Percentiles rank a stretch among this genome's conserved stretches.
phyloP scores from a whole-genome alignment of 176 grass and related monocot genomes.

The Carex littledalei region DNA sequence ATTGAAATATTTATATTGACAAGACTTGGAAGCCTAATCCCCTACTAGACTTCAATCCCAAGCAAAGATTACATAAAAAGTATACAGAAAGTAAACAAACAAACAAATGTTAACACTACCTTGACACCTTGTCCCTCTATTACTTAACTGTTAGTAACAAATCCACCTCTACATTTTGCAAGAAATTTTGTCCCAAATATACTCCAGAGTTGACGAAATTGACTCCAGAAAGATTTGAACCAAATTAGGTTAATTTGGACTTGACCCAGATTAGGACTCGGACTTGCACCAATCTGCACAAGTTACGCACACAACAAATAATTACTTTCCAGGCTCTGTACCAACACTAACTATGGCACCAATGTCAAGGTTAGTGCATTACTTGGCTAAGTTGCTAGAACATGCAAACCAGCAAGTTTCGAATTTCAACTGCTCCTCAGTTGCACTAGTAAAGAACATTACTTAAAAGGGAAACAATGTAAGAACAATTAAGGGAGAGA shows the following conservation, averaged over 20 bases:
- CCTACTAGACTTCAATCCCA: background rate
- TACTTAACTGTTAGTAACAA: background rate
- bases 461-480: background rate
- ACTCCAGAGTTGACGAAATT: slow-evolving; percentile 8
- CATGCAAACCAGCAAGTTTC: background rate
- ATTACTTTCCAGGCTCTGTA: slow-evolving; percentile 1
- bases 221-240: slow-evolving; percentile 17
- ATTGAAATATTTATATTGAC: background rate
- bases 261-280: background rate
- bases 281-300: slow-evolving; percentile 16
- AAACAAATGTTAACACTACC: background rate
- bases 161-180: background rate
- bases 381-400: background rate
- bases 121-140: background rate
- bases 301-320: slow-evolving; percentile 12
- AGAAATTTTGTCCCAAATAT: background rate
- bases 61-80: background rate
- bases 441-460: background rate
- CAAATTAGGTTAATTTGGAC: slow-evolving; percentile 20
- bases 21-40: background rate
- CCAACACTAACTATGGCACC: background rate
- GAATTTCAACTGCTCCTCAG: background rate
- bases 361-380: background rate
- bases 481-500: background rate
- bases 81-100: background rate